Conservation (phyloP, 2,329 filamentous ascomycete genomes). For the Aureobasidium mangrovei region DNA sequence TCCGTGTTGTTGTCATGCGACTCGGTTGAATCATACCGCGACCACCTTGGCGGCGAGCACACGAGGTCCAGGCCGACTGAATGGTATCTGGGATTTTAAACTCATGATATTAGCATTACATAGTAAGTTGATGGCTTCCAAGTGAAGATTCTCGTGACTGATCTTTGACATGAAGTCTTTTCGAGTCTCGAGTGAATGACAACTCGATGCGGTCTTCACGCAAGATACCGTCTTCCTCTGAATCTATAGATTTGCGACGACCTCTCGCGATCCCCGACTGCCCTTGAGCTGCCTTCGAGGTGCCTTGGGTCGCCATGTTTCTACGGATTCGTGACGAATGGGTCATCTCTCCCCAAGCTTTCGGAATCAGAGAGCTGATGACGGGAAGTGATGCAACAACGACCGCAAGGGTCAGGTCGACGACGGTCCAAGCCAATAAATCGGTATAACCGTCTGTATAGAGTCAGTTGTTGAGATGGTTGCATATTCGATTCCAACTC, state of each 20-base stretch:
- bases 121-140: background rate
- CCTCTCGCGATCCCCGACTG: background rate
- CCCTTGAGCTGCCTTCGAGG: background rate
- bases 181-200: background rate
- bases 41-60: too few species aligned
- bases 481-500: background rate
- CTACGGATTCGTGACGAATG: background rate
- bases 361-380: slow-evolving; percentile 3
- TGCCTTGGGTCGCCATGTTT: background rate
- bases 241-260: background rate
- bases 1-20: too few species aligned
- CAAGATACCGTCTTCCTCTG: slow-evolving; percentile 3
- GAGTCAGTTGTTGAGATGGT: background rate
- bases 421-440: slow-evolving; percentile 6
- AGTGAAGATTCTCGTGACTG: background rate
- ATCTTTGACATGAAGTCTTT: background rate
- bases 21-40: too few species aligned
- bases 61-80: too few species aligned
- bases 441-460: background rate
- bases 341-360: background rate
- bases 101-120: too few species aligned
- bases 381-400: slow-evolving; percentile 9
- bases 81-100: too few species aligned
- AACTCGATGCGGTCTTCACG: slow-evolving; percentile 2
- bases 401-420: slow-evolving; percentile 6